Evolutionary conservation across 176 grass and related monocot species (phyloP).

Genomic region (Chloris gayana): DNA sequence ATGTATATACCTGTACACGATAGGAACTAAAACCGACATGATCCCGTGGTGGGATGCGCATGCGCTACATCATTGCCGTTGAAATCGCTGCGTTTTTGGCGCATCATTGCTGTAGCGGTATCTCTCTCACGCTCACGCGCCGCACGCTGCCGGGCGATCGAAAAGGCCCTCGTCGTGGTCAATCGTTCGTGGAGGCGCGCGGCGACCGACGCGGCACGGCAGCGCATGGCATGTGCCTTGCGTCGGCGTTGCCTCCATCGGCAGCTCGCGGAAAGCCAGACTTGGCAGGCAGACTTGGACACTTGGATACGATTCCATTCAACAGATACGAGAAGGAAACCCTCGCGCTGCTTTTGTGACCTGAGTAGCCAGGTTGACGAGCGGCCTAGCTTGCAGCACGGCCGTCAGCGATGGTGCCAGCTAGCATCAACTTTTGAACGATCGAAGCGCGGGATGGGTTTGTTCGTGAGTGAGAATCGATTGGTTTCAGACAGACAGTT

Average conservation of each 20-base stretch:
- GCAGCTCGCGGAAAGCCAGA: not conserved
- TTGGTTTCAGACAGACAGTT: not conserved
- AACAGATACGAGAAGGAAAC: not conserved
- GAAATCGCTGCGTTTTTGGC: no score
- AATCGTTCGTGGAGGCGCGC: not conserved
- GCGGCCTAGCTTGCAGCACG: no score
- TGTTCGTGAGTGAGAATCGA: not conserved
- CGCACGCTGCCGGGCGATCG: no score
- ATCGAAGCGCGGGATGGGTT: no score
- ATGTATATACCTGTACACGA: not conserved
- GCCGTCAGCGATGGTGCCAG: no score
- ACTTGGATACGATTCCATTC: not conserved
- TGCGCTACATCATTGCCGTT: not conserved
- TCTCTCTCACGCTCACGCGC: no score
- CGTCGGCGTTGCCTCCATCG: no score
- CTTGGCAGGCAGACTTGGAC: not conserved
- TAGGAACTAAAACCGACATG: not conserved
- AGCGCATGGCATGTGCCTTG: not conserved
- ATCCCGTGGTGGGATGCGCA: not conserved
- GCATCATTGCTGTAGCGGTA: not conserved
- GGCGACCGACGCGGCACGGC: not conserved
- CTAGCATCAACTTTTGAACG: not conserved
- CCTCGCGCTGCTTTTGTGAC: not conserved
- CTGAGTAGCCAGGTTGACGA: not conserved
- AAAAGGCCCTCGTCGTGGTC: not conserved